Percentiles rank a stretch among this genome's conserved stretches.
Evolutionary conservation across 495 filamentous ascomycete species (phyloP).

Genomic region (Aspergillus conjunctus): DNA sequence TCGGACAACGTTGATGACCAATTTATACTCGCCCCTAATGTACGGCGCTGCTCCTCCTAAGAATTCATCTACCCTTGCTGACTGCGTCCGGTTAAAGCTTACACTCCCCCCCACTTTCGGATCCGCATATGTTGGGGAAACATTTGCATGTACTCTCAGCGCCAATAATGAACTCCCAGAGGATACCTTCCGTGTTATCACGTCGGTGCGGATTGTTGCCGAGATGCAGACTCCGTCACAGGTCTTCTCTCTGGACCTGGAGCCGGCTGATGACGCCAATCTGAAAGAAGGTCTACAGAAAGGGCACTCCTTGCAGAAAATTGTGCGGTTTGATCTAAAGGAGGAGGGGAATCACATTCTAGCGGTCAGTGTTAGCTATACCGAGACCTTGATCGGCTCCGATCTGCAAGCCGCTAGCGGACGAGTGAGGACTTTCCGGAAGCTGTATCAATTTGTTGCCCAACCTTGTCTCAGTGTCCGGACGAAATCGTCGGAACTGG

Average conservation of each 20-base stretch:
- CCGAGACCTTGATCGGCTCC: conserved; percentile 55
- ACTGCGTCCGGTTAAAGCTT: conserved; percentile 47
- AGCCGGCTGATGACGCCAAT: conserved; percentile 39
- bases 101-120: conserved; percentile 94
- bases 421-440: conserved; percentile 83
- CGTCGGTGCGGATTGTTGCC: conserved; percentile 77
- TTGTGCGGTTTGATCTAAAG: conserved; percentile 83
- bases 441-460: conserved; percentile 95
- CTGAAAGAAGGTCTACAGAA: conserved; percentile 56
- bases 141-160: conserved; percentile 90
- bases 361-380: conserved; percentile 93
- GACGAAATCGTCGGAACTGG: conserved; percentile 75
- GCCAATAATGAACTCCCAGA: conserved; percentile 80
- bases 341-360: conserved; percentile 94
- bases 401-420: conserved; percentile 65
- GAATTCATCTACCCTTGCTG: neutral
- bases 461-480: conserved; percentile 85
- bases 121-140: conserved; percentile 92
- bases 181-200: conserved; percentile 56
- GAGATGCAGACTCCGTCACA: conserved; percentile 91
- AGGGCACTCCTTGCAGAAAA: conserved; percentile 75
- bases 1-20: conserved; percentile 47
- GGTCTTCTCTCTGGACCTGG: conserved; percentile 58
- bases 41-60: conserved; percentile 28
- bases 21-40: conserved; percentile 64